Base-by-base conservation (phyloP, 2,329 filamentous ascomycete genomes). In the Diaporthe capsici region DNA sequence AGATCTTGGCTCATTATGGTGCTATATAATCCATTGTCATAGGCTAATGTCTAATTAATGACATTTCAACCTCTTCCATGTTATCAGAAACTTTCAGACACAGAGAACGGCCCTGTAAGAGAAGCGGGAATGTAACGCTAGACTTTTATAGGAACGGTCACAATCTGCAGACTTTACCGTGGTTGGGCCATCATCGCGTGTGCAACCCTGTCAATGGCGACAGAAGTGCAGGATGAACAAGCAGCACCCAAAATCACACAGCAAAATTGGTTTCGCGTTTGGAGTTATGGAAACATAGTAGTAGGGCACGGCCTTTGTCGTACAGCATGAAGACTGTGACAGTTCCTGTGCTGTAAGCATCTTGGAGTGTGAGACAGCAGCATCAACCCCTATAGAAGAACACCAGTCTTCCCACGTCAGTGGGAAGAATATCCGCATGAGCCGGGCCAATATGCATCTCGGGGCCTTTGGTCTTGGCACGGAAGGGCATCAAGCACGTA, bases 121-220 rank as follows among this genome's bases (percentile, higher is more conserved):
- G 44, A 47, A 47, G 44, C 44, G 17, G 9, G 15, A 22, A 20
- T 15, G 6, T 22, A 8, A 47, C 7, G 15, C 15, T 28, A 15
- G 15, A 55, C 13, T 25, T 31, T 17, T 31, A 12, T 12, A 57
- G 25, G 53, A 57, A 31, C 13, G 15, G 49, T 4, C 22, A 4
- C n/a, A 53, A 57, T 2, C 28, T 34, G 15, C 53, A 20, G 1
- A 53, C 22, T 25, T 31, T 12, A 5, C 5, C 0, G 25, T 57
- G 53, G 53, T 31, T n/a, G 57, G 34, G 31, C 55, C 17, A 44
- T 44, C 37, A 63, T 63, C 4, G 58, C 34, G 58, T 63, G 12
- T 44, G 58, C 22, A 63, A 63, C 58, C 58, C 58, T 63, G 58
- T 25, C 58, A 37, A 44, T 63, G 37, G 57, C 57, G 61, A 47